Conservation (phyloP, 805 yeast genomes). For the Ogataea trehalophila region DNA sequence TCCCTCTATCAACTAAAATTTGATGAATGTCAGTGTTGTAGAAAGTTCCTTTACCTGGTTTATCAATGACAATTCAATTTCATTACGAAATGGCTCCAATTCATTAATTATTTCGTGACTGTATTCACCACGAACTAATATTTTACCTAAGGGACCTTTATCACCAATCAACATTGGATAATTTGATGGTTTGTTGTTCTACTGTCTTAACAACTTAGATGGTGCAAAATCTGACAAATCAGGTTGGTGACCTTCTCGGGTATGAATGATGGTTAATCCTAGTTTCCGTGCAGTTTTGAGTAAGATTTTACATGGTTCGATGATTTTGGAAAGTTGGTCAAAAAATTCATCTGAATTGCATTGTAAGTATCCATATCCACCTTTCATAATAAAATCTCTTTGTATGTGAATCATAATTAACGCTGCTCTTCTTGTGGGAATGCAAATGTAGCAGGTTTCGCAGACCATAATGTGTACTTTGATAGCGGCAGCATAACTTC, state of each 20-base stretch:
- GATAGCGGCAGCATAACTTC: neutral
- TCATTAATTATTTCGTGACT: slow-evolving; percentile 31
- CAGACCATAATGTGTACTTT: neutral
- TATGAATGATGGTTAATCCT: slow-evolving; percentile 28
- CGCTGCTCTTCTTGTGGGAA: slow-evolving; percentile 19
- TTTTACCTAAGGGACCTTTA: slow-evolving; percentile 29
- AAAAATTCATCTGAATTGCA: slow-evolving; percentile 10
- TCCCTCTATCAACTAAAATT: slow-evolving; percentile 23
- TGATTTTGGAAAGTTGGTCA: slow-evolving; percentile 16
- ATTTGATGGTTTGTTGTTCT: slow-evolving; percentile 14
- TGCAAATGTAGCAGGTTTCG: slow-evolving; percentile 8
- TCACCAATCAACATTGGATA: slow-evolving; percentile 24
- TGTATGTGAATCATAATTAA: slow-evolving; percentile 31
- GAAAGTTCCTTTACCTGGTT: slow-evolving; percentile 31
- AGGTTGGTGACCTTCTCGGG: slow-evolving; percentile 29
- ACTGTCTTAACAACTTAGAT: slow-evolving; percentile 24
- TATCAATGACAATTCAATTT: slow-evolving; percentile 28
- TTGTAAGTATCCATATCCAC: slow-evolving; percentile 25
- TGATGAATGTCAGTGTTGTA: slow-evolving; percentile 29
- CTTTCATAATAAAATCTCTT: slow-evolving; percentile 27
- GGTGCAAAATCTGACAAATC: slow-evolving; percentile 28
- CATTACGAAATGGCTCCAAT: slow-evolving; percentile 23
- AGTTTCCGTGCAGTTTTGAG: slow-evolving; percentile 24
- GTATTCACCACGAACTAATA: slow-evolving; percentile 28
- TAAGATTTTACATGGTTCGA: slow-evolving; percentile 18